Conservation (phyloP, 257 asterid genomes). For the Scutellaria baicalensis region DNA sequence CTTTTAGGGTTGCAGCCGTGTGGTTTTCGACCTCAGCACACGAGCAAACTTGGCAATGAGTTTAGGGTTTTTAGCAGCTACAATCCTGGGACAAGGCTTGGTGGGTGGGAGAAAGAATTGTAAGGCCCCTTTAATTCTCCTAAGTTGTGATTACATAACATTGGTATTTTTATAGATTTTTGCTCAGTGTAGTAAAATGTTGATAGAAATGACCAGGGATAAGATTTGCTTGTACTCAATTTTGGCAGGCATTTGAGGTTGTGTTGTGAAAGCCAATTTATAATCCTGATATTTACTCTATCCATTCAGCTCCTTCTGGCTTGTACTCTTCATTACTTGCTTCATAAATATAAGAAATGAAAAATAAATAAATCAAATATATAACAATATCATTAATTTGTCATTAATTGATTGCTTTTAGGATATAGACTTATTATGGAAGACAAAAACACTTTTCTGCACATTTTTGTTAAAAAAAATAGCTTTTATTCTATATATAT, state of each 20-base stretch:
- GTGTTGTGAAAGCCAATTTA: not conserved
- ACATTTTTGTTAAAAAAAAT: too few relatives aligned
- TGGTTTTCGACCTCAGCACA: constrained; percentile 78
- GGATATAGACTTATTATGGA: too few relatives aligned
- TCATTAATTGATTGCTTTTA: too few relatives aligned
- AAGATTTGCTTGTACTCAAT: not conserved
- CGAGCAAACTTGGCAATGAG: constrained; percentile 96
- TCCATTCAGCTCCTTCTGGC: too few relatives aligned
- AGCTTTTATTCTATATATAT: too few relatives aligned
- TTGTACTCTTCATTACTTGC: too few relatives aligned
- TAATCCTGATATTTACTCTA: too few relatives aligned
- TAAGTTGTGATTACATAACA: not conserved
- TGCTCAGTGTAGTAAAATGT: not conserved
- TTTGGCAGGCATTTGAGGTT: not conserved
- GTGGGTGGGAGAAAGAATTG: constrained; percentile 62
- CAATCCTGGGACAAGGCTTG: constrained; percentile 69
- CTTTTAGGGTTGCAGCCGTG: constrained; percentile 75
- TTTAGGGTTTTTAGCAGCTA: constrained; percentile 85
- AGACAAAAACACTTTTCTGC: too few relatives aligned
- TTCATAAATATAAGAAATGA: too few relatives aligned
- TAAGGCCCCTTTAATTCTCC: not conserved
- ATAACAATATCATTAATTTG: too few relatives aligned
- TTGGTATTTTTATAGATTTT: not conserved
- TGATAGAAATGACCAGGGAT: not conserved
- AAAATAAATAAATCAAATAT: too few relatives aligned